Evolutionary conservation across 2,329 filamentous ascomycete genomes (phyloP).

Genomic region (Escovopsis sp.): DNA sequence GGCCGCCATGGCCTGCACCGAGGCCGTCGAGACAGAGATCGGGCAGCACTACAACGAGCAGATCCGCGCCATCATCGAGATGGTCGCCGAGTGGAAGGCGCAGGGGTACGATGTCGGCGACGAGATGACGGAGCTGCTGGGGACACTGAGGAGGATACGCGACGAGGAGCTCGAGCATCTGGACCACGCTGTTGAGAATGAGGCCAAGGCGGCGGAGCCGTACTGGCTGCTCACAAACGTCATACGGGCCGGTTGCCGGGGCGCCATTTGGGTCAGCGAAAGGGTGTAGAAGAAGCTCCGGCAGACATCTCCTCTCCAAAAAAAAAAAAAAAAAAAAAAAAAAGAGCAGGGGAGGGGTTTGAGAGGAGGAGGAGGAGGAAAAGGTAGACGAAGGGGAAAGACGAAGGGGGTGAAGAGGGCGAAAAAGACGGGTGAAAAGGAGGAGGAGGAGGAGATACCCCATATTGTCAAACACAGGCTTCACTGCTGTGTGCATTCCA

Average conservation of each 20-base stretch:
- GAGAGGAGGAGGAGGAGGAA: neutral
- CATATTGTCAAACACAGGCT: too few relatives aligned
- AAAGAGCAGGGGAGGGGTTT: neutral
- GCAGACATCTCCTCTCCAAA: too few relatives aligned
- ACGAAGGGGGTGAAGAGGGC: too few relatives aligned
- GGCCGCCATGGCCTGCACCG: constrained; percentile 96
- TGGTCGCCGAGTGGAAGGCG: constrained; percentile 61
- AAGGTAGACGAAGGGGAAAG: too few relatives aligned
- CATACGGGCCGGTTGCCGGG: constrained; percentile 78
- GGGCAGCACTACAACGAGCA: constrained; percentile 92
- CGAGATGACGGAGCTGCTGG: constrained; percentile 60
- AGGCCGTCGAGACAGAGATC: constrained; percentile 97
- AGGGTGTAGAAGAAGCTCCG: constrained; percentile 44
- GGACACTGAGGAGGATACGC: constrained; percentile 65
- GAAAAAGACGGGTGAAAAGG: too few relatives aligned
- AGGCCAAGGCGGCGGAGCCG: constrained; percentile 77
- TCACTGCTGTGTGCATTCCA: too few relatives aligned
- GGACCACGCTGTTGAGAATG: constrained; percentile 86
- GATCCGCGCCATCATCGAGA: constrained; percentile 66
- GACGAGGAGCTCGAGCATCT: constrained; percentile 96
- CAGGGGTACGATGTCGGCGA: constrained; percentile 67
- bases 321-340: neutral
- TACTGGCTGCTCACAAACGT: constrained; percentile 79
- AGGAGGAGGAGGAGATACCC: too few relatives aligned
- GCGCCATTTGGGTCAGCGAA: constrained; percentile 87